Base-by-base conservation (phyloP, 306 rosid species). In the Rubus idaeus region DNA sequence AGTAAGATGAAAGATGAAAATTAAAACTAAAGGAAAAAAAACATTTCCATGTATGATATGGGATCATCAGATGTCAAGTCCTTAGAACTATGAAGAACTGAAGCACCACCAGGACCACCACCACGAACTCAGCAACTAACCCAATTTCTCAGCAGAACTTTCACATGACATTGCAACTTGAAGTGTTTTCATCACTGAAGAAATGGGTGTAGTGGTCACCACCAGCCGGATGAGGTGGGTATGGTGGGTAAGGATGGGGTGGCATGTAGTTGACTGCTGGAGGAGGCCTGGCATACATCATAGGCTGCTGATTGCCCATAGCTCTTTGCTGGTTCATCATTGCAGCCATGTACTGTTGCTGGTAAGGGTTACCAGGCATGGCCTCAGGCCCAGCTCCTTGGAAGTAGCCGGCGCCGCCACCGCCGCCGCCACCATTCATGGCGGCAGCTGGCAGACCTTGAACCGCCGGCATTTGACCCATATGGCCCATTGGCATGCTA, bases 161-260 rank as follows among this genome's bases (percentile, higher is more conserved):
- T 93, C 90, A 93, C 98, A 93, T 93, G 35, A 93, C 65, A 75
- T 47, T 81, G 84, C 98, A 93, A 57, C 92, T 83, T 52, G 93
- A 80, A 20, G 98, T 78, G 79, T 89, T 89, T 68, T 93, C 98
- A 64, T 93, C 97, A 75, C 89, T 88, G 87, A 88, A 93, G 64
- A 64, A 75, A 75, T 84, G 77, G 5, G 91, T 40, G 66, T 88
- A 89, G 0, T 86, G 86, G 13, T 92, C 98, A 0, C 66, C 51
- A 78, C 75, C 58, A 5, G 85, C 79, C 20, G 84, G 91, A 8
- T 64, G 79, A 5, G 76, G 49, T 2, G 70, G 84, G 78, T 87
- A 78, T 3, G 82, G 78, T 3, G 82, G 78, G 52, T 70, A 37
- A 69, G 39, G 66, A 4, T 66, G n/a, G 4, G 80, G 82, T 8